phyloP scores from a whole-genome alignment of 2,329 filamentous ascomycete species.

The Aureobasidium musti region DNA sequence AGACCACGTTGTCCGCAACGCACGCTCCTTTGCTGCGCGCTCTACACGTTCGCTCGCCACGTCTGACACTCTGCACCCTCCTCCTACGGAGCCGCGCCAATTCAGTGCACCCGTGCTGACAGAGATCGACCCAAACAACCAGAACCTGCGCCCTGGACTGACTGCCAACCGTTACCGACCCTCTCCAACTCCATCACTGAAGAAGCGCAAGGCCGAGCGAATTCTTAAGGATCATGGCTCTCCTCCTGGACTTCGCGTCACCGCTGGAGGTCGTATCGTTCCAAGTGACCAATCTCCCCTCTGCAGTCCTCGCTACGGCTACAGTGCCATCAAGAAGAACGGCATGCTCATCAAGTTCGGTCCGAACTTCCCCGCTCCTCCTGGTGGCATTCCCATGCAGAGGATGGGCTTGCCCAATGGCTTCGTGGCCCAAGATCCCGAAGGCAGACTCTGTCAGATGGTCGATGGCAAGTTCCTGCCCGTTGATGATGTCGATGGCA shows the following conservation, averaged over 20 bases:
- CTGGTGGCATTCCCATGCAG: constrained; percentile 38
- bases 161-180: constrained; percentile 38
- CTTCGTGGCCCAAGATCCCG: constrained; percentile 42
- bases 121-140: constrained; percentile 41
- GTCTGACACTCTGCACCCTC: constrained; percentile 37
- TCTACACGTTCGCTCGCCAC: constrained; percentile 41
- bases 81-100: constrained; percentile 31
- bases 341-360: constrained; percentile 44
- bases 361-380: constrained; percentile 39
- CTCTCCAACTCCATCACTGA: constrained; percentile 54
- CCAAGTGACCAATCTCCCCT: constrained; percentile 49
- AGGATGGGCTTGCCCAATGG: constrained; percentile 36
- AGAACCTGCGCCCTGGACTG: constrained; percentile 34
- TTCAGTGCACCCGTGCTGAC: constrained; percentile 36
- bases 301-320: constrained; percentile 44
- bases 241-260: constrained; percentile 54
- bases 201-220: constrained; percentile 52
- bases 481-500: constrained; percentile 40
- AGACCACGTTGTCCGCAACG: constrained; percentile 44
- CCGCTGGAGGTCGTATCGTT: constrained; percentile 56
- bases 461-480: constrained; percentile 43
- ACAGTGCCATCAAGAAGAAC: constrained; percentile 43
- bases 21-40: constrained; percentile 43
- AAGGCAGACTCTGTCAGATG: constrained; percentile 44
- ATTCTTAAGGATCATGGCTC: constrained; percentile 56